Evolutionary conservation across 2,329 filamentous ascomycete genomes (phyloP).

Genomic region (Microsporum ferrugineum): DNA sequence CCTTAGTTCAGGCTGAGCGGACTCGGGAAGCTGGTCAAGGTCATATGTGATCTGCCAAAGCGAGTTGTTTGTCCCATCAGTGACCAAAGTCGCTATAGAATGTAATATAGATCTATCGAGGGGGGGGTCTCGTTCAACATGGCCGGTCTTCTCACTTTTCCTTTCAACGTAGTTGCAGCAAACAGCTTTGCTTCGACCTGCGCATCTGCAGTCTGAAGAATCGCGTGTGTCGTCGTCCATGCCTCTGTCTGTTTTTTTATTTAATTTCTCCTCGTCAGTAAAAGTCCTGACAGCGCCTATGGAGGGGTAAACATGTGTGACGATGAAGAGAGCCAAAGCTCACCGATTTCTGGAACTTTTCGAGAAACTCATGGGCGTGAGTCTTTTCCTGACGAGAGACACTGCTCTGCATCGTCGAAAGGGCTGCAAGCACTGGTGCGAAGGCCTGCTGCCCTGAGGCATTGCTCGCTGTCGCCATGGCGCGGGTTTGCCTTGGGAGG

Average conservation of each 20-base stretch:
- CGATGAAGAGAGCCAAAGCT: constrained; percentile 21
- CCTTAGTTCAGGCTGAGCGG: constrained; percentile 64
- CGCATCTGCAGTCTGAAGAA: constrained; percentile 65
- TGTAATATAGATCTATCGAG: neutral
- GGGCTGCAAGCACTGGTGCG: constrained; percentile 72
- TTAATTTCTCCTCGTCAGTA: no score
- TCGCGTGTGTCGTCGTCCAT: constrained; percentile 77
- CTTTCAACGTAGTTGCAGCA: constrained; percentile 90
- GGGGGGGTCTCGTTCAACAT: neutral
- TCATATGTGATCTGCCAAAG: constrained; percentile 79
- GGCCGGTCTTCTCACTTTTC: constrained; percentile 60
- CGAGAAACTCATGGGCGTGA: constrained; percentile 80
- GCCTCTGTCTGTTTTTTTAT: constrained; percentile 57
- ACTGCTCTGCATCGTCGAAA: constrained; percentile 80
- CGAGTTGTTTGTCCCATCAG: constrained; percentile 9
- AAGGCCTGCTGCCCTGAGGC: constrained; percentile 55
- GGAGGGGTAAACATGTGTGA: neutral
- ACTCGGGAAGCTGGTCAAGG: constrained; percentile 70
- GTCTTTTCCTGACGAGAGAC: constrained; percentile 72
- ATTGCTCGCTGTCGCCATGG: constrained; percentile 58
- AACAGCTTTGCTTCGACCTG: constrained; percentile 84
- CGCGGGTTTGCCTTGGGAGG: constrained; percentile 14
- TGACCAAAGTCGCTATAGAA: neutral
- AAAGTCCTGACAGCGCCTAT: neutral
- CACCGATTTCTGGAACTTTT: constrained; percentile 97